phyloP scores from a whole-genome alignment of 1,284 basidiomycete genomes.

The Ustilago cynodontis region DNA sequence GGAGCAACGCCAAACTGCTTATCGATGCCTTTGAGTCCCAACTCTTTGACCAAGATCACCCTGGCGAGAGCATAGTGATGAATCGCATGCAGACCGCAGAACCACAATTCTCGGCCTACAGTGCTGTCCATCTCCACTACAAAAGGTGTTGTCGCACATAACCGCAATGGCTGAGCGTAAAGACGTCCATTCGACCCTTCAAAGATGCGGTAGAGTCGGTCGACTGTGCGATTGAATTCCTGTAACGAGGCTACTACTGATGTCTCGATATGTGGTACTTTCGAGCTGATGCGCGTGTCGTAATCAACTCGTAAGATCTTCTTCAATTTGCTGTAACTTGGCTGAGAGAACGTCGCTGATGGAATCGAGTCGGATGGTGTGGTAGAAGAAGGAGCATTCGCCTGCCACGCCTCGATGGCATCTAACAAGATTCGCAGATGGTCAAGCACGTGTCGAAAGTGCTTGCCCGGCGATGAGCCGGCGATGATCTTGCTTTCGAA shows the following conservation, averaged over 20 bases:
- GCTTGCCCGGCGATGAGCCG: slow-evolving; percentile 58
- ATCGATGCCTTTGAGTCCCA: slow-evolving; percentile 45
- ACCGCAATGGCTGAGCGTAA: slow-evolving; percentile 31
- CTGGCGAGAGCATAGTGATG: slow-evolving; percentile 66
- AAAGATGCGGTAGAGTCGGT: slow-evolving; percentile 42
- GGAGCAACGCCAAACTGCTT: slow-evolving; percentile 66
- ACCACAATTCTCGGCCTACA: slow-evolving; percentile 61
- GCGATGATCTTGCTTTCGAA: slow-evolving; percentile 49
- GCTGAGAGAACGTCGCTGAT: background rate
- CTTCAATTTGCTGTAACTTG: background rate
- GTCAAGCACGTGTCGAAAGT: slow-evolving; percentile 61
- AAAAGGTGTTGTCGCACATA: slow-evolving; percentile 63
- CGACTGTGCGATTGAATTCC: slow-evolving; percentile 44
- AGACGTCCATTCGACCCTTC: slow-evolving; percentile 34
- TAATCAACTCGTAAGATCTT: slow-evolving; percentile 52
- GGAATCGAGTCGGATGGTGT: background rate
- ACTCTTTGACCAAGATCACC: slow-evolving; percentile 62
- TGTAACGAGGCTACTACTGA: slow-evolving; percentile 37
- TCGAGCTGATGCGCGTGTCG: slow-evolving; percentile 49
- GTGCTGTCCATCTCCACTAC: slow-evolving; percentile 52
- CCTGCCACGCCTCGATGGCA: slow-evolving; percentile 42
- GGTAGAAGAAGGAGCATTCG: background rate
- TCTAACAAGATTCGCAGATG: slow-evolving; percentile 58
- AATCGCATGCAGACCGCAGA: slow-evolving; percentile 62
- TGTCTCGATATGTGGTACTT: slow-evolving; percentile 46